phyloP scores from a whole-genome alignment of 2,329 filamentous ascomycete genomes.

The Pyrenochaeta sp. region DNA sequence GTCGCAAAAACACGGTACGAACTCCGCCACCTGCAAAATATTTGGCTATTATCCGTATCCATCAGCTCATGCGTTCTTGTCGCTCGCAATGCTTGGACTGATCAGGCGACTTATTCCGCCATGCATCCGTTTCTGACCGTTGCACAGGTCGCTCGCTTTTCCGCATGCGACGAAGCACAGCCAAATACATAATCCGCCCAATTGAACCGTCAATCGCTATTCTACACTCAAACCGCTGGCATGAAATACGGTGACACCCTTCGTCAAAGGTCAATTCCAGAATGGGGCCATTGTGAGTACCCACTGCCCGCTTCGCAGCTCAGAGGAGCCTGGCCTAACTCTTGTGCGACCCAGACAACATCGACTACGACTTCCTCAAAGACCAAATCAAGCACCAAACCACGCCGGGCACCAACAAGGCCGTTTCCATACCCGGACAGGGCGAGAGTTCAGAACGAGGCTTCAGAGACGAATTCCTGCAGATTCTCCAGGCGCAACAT shows the following conservation, averaged over 20 bases:
- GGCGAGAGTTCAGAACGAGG: constrained; percentile 62
- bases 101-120: neutral
- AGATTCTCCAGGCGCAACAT: constrained; percentile 76
- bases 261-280: constrained; percentile 77
- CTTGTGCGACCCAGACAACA: constrained; percentile 68
- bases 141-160: constrained; percentile 16
- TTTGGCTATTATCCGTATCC: neutral
- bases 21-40: constrained; percentile 7
- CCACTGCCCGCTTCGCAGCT: constrained; percentile 3
- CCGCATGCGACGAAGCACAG: constrained; percentile 20
- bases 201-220: constrained; percentile 10
- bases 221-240: constrained; percentile 11
- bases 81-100: constrained; percentile 1
- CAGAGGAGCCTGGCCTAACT: constrained; percentile 19
- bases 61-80: constrained; percentile 1
- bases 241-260: constrained; percentile 84
- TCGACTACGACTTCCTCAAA: constrained; percentile 90
- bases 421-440: constrained; percentile 78
- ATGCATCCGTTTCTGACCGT: constrained; percentile 22
- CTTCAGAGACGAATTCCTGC: constrained; percentile 77
- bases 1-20: constrained; percentile 20
- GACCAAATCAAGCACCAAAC: constrained; percentile 84
- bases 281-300: constrained; percentile 77
- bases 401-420: constrained; percentile 72
- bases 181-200: constrained; percentile 3